phyloP scores from a whole-genome alignment of 371 early-diverging fungal species.

The Catenaria anguillulae region DNA sequence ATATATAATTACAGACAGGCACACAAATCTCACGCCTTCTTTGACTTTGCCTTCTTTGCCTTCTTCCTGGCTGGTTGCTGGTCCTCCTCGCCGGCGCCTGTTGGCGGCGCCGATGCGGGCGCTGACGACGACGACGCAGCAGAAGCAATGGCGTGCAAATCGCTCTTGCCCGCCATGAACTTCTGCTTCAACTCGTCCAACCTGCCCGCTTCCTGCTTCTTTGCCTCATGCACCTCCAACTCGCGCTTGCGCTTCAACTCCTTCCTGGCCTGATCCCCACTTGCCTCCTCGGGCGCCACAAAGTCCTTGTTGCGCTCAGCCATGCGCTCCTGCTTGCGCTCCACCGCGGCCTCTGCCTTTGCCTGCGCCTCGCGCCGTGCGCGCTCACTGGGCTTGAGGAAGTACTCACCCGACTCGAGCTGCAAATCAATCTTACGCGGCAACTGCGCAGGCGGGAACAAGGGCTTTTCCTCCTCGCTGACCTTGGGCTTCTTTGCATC shows the following conservation, averaged over 20 bases:
- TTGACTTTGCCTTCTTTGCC: too few species aligned
- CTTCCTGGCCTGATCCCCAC: slow-evolving; percentile 18
- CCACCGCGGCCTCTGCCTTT: slow-evolving; percentile 49
- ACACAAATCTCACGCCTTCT: too few species aligned
- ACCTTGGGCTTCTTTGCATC: slow-evolving; percentile 32
- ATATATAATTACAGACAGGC: too few species aligned
- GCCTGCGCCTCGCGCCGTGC: slow-evolving; percentile 35
- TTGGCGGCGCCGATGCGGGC: too few species aligned
- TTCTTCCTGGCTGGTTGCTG: too few species aligned
- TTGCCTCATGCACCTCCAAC: slow-evolving; percentile 2
- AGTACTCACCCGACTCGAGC: slow-evolving; percentile 92
- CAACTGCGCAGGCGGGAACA: slow-evolving; percentile 78
- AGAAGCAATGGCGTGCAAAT: not conserved
- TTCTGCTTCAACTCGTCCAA: not conserved
- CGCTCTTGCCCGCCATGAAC: not conserved
- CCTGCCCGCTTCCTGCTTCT: not conserved
- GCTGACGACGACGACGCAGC: too few species aligned
- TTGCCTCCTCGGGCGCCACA: slow-evolving; percentile 52
- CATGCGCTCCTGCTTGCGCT: slow-evolving; percentile 36
- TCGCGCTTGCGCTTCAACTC: not conserved
- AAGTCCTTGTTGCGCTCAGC: slow-evolving; percentile 53
- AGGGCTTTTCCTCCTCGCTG: slow-evolving; percentile 71
- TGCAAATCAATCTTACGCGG: slow-evolving; percentile 86
- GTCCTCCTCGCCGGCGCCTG: too few species aligned
- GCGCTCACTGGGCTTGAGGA: slow-evolving; percentile 56